These are phyloP conservation scores for Tilletia indica DNA, from an alignment of 1,284 basidiomycete species.

Conservation along the genomic window DNA sequence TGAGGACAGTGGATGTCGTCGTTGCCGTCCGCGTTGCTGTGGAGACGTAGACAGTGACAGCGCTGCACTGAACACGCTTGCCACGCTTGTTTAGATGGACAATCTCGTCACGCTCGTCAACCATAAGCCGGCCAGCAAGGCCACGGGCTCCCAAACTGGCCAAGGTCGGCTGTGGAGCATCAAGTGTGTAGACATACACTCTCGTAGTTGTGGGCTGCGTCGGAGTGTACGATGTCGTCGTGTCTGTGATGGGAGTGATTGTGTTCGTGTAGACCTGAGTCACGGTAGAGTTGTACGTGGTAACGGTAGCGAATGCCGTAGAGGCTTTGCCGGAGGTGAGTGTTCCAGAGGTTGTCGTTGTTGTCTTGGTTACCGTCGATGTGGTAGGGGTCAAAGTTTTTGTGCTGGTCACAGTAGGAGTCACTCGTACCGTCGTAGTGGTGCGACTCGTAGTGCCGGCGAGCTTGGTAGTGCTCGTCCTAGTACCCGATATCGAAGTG, in stretches of 20 bases:
- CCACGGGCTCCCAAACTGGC: not conserved
- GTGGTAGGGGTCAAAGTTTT: not conserved
- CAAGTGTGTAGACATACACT: not conserved
- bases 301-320: not conserved
- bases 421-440: not conserved
- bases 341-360: not conserved
- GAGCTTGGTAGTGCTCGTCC: not conserved
- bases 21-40: not conserved
- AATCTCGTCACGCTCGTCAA: not conserved
- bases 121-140: not conserved
- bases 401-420: not conserved
- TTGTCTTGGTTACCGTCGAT: not conserved
- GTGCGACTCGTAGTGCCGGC: not conserved
- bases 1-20: not conserved
- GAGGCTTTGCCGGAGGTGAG: not conserved
- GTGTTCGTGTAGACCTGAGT: not conserved
- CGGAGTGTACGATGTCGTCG: not conserved
- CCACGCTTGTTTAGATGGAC: not conserved
- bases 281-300: not conserved
- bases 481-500: not conserved
- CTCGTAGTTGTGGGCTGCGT: not conserved
- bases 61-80: not conserved
- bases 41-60: not conserved
- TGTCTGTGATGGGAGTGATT: not conserved
- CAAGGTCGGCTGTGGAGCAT: not conserved